These are phyloP conservation scores for Thielaviopsis euricoi DNA, from an alignment of 2,329 filamentous ascomycete genomes.

Conservation along the genomic window DNA sequence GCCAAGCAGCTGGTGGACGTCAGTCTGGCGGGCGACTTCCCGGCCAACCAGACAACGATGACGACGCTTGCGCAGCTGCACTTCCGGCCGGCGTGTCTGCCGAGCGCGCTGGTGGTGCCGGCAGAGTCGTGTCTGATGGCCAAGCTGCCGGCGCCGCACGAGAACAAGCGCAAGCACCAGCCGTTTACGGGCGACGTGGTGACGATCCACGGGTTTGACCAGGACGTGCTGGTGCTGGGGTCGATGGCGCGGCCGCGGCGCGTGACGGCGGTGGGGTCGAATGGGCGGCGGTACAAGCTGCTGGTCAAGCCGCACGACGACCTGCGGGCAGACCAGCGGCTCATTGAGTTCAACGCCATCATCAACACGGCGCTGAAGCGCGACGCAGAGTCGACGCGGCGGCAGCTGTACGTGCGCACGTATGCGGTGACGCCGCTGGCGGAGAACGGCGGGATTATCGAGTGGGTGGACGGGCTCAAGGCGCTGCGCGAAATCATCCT, in stretches of 20 bases:
- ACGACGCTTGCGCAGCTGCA: slow-evolving; percentile 62
- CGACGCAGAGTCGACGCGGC: slow-evolving; percentile 76
- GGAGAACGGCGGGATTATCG: slow-evolving; percentile 93
- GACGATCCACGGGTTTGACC: slow-evolving; percentile 63
- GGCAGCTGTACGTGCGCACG: slow-evolving; percentile 87
- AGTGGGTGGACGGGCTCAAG: slow-evolving; percentile 95
- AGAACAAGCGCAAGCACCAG: slow-evolving; percentile 57
- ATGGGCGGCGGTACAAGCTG: slow-evolving; percentile 76
- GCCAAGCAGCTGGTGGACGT: slow-evolving; percentile 66
- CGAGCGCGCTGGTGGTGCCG: slow-evolving; percentile 75
- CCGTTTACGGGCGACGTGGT: slow-evolving; percentile 78
- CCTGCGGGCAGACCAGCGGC: slow-evolving; percentile 85
- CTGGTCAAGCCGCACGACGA: slow-evolving; percentile 98
- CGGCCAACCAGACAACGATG: slow-evolving; percentile 44
- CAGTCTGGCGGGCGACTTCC: slow-evolving; percentile 63
- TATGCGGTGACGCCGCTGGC: slow-evolving; percentile 94
- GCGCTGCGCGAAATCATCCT: slow-evolving; percentile 85
- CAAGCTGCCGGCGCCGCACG: slow-evolving; percentile 58
- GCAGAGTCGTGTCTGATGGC: slow-evolving; percentile 73
- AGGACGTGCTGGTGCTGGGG: slow-evolving; percentile 77
- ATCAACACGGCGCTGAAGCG: slow-evolving; percentile 90
- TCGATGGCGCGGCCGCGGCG: slow-evolving; percentile 88
- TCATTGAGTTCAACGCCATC: slow-evolving; percentile 99
- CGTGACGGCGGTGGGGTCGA: slow-evolving; percentile 71
- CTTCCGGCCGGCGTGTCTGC: slow-evolving; percentile 72